Evolutionary conservation across 2,329 filamentous ascomycete genomes (phyloP).

Genomic region (Pseudogymnoascus sp.): DNA sequence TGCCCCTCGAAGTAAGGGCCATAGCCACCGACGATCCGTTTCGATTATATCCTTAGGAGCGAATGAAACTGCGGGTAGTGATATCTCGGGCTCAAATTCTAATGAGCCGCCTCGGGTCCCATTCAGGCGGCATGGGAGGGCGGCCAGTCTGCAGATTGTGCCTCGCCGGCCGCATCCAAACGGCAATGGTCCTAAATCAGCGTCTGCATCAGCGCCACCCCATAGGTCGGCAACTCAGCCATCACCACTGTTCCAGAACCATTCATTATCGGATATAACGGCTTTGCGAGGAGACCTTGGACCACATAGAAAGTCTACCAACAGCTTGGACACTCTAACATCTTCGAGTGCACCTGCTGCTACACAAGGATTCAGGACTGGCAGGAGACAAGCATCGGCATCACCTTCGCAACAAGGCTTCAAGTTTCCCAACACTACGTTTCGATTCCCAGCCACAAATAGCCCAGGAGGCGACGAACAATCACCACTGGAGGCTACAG

Average conservation of each 20-base stretch:
- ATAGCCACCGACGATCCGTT: slow-evolving; percentile 65
- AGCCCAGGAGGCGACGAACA: slow-evolving; percentile 25
- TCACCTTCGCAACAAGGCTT: slow-evolving; percentile 39
- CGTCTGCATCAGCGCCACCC: slow-evolving; percentile 25
- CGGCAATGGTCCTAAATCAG: slow-evolving; percentile 33
- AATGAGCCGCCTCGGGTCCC: slow-evolving; percentile 42
- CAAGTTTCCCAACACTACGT: slow-evolving; percentile 42
- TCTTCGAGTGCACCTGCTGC: slow-evolving; percentile 25
- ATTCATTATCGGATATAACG: slow-evolving; percentile 7
- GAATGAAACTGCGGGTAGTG: slow-evolving; percentile 29
- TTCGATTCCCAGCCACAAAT: slow-evolving; percentile 22
- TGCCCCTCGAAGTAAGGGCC: slow-evolving; percentile 31
- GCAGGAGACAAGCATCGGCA: slow-evolving; percentile 25
- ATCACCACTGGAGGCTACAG: slow-evolving; percentile 16
- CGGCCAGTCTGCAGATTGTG: slow-evolving; percentile 72
- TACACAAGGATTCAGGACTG: slow-evolving; percentile 31
- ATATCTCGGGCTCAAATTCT: slow-evolving; percentile 28
- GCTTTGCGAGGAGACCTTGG: background rate
- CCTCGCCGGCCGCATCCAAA: slow-evolving; percentile 39
- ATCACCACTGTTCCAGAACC: slow-evolving; percentile 27
- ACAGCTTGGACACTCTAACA: background rate
- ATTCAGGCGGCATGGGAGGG: slow-evolving; percentile 61
- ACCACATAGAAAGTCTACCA: background rate
- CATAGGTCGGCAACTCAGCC: slow-evolving; percentile 30
- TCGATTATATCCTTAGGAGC: slow-evolving; percentile 75